Percentiles rank a stretch among this genome's conserved stretches.
phyloP scores from a whole-genome alignment of 805 yeast genomes.

The Saturnispora hagleri region DNA sequence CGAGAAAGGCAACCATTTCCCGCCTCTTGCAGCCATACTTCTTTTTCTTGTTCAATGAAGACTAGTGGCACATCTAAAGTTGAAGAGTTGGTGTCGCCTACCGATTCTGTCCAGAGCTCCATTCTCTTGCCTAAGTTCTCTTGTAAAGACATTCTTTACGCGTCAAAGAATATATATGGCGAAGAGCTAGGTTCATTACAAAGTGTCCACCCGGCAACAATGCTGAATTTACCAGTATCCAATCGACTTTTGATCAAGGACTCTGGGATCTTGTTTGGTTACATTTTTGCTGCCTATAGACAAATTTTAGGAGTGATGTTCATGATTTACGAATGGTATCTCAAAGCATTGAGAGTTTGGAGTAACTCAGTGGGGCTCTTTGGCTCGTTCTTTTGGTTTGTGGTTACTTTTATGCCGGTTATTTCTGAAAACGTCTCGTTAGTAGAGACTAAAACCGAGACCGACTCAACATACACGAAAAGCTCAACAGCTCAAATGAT shows the following conservation, averaged over 20 bases:
- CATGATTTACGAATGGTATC: slow-evolving; percentile 4
- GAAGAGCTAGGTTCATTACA: slow-evolving; percentile 7
- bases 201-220: background rate
- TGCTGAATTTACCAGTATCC: slow-evolving; percentile 16
- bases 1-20: background rate
- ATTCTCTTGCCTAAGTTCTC: slow-evolving; percentile 21
- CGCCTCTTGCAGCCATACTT: background rate
- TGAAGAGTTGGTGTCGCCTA: slow-evolving; percentile 7
- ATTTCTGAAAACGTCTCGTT: slow-evolving; percentile 7
- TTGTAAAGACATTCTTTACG: slow-evolving; percentile 18
- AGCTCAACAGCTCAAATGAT: background rate
- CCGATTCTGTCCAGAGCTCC: slow-evolving; percentile 20
- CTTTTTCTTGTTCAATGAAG: background rate
- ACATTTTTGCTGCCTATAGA: slow-evolving; percentile 15
- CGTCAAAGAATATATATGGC: slow-evolving; percentile 19
- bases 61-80: too few species aligned
- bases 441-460: background rate
- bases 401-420: slow-evolving; percentile 8
- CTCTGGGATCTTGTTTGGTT: slow-evolving; percentile 10
- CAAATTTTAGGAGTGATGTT: slow-evolving; percentile 10
- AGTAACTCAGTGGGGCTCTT: background rate
- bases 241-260: slow-evolving; percentile 13
- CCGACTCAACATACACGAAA: background rate
- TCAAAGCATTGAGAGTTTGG: background rate
- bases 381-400: slow-evolving; percentile 15